phyloP scores from a whole-genome alignment of 1,284 basidiomycete genomes.

The Trichosporon ovoides region DNA sequence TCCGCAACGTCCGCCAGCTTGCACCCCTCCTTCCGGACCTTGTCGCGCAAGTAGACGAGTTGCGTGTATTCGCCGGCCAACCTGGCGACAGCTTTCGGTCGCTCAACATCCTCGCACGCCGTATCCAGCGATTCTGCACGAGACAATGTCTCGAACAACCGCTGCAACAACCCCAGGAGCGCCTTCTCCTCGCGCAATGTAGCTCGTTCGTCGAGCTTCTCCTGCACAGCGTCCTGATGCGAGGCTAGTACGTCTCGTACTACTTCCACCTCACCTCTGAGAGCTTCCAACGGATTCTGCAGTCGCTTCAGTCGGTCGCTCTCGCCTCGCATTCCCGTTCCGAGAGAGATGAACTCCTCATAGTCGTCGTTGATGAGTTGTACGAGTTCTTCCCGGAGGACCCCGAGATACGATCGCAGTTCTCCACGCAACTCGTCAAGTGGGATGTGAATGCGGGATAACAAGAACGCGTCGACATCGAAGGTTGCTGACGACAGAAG shows the following conservation, averaged over 20 bases:
- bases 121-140: slow-evolving; percentile 75
- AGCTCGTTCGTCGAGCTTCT: slow-evolving; percentile 67
- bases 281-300: slow-evolving; percentile 58
- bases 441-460: slow-evolving; percentile 78
- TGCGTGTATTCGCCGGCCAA: slow-evolving; percentile 87
- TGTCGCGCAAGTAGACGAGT: slow-evolving; percentile 79
- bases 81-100: slow-evolving; percentile 68
- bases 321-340: slow-evolving; percentile 80
- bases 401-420: slow-evolving; percentile 73
- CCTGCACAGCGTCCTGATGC: slow-evolving; percentile 65
- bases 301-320: slow-evolving; percentile 64
- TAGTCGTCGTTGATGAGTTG: slow-evolving; percentile 96
- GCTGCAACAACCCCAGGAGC: slow-evolving; percentile 73
- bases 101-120: slow-evolving; percentile 20
- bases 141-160: slow-evolving; percentile 78
- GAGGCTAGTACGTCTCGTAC: slow-evolving; percentile 42
- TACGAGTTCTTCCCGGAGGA: slow-evolving; percentile 84
- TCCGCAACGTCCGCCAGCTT: slow-evolving; percentile 73
- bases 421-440: slow-evolving; percentile 81
- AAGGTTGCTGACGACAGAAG: slow-evolving; percentile 65
- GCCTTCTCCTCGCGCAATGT: slow-evolving; percentile 78
- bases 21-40: slow-evolving; percentile 69
- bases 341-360: slow-evolving; percentile 92
- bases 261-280: slow-evolving; percentile 61
- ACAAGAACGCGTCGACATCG: slow-evolving; percentile 78